phyloP scores from a whole-genome alignment of 2,329 filamentous ascomycete genomes.

The Lecanicillium sp. region DNA sequence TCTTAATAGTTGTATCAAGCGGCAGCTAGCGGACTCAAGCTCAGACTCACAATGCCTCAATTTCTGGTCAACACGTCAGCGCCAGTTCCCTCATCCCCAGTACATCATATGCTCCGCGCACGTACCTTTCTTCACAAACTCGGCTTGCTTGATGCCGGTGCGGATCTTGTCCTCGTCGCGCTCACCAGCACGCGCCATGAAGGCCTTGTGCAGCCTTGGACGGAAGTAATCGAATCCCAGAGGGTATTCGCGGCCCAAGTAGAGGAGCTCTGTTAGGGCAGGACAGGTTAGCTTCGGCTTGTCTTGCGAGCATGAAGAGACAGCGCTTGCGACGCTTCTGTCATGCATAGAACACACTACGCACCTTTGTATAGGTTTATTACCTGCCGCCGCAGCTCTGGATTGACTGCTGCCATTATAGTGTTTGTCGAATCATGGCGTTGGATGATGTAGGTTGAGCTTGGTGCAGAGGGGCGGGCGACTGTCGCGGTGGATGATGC shows the following conservation, averaged over 20 bases:
- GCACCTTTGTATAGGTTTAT: slow-evolving; percentile 83
- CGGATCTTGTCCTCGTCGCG: slow-evolving; percentile 68
- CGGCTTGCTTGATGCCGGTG: slow-evolving; percentile 66
- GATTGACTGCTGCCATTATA: slow-evolving; percentile 30
- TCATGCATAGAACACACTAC: neutral
- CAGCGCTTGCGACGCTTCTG: neutral
- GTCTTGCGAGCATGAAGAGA: too few relatives aligned
- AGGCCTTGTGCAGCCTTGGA: slow-evolving; percentile 74
- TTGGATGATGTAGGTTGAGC: neutral
- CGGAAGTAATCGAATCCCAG: slow-evolving; percentile 76
- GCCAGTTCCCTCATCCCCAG: neutral
- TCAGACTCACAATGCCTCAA: slow-evolving; percentile 75
- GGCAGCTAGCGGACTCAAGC: too few relatives aligned
- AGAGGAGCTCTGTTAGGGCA: slow-evolving; percentile 62
- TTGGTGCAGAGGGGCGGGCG: too few relatives aligned
- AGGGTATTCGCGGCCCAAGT: slow-evolving; percentile 80
- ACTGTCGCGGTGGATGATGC: too few relatives aligned
- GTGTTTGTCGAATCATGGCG: neutral
- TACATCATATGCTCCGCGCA: neutral
- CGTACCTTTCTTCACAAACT: slow-evolving; percentile 88
- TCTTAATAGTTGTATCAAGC: too few relatives aligned
- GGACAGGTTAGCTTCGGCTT: slow-evolving; percentile 1
- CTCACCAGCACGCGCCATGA: slow-evolving; percentile 65
- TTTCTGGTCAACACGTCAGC: slow-evolving; percentile 48
- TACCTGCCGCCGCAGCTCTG: slow-evolving; percentile 65